phyloP scores from a whole-genome alignment of 2,329 filamentous ascomycete genomes.

The Nemania sp. region DNA sequence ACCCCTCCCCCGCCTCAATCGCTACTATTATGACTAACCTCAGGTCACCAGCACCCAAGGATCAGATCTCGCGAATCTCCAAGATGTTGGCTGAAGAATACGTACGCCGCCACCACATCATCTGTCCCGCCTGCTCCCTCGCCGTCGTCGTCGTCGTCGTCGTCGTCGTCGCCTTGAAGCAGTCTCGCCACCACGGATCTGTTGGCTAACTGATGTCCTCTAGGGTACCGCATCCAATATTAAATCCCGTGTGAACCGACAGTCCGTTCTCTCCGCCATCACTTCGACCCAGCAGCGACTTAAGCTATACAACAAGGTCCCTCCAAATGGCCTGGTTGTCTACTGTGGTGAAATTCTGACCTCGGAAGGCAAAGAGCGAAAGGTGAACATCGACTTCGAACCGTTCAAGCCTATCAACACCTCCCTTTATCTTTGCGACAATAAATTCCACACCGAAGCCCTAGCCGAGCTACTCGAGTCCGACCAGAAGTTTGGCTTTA shows the following conservation, averaged over 20 bases:
- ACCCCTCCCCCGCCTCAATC: conserved; percentile 48
- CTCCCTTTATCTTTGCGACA: conserved; percentile 98
- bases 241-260: conserved; percentile 98
- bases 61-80: conserved; percentile 93
- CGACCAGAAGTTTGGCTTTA: conserved; percentile 99
- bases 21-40: conserved; percentile 39
- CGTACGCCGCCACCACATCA: conserved; percentile 67
- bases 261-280: conserved; percentile 97
- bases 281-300: conserved; percentile 99
- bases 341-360: conserved; percentile 99
- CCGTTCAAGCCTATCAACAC: conserved; percentile 99
- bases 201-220: conserved; percentile 43
- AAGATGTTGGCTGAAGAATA: conserved; percentile 99
- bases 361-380: conserved; percentile 96
- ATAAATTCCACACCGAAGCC: conserved; percentile 99
- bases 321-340: conserved; percentile 95
- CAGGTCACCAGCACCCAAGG: conserved; percentile 89
- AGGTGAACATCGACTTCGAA: conserved; percentile 99
- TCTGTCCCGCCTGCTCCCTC: not conserved
- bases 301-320: conserved; percentile 99
- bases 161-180: not conserved
- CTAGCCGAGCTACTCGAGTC: conserved; percentile 97
- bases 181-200: conserved; percentile 13
- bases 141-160: not conserved
- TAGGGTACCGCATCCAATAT: conserved; percentile 99